These are phyloP conservation scores for Hericium rajendrae DNA, from an alignment of 768 basidiomycete genomes.

Conservation along the genomic window DNA sequence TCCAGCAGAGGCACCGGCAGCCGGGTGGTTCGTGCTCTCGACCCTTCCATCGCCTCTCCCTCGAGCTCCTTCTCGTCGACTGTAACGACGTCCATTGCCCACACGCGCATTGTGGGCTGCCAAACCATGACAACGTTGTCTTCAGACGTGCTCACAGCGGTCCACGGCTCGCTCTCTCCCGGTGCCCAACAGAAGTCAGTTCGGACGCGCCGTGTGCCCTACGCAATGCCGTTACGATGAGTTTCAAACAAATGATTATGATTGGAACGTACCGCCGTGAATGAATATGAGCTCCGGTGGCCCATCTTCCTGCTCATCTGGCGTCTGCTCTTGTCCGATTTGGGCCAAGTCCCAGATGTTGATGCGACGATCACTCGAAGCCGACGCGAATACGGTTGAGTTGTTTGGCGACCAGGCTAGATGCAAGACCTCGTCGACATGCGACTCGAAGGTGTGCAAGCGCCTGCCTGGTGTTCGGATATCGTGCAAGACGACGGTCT, in stretches of 20 bases:
- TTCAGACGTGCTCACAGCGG: constrained; percentile 79
- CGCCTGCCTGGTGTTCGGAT: constrained; percentile 63
- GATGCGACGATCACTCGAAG: constrained; percentile 85
- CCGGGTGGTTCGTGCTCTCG: constrained; percentile 29
- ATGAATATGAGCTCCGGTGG: constrained; percentile 94
- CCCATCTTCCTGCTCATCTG: constrained; percentile 97
- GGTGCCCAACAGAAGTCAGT: constrained; percentile 97
- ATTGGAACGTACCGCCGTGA: constrained; percentile 62
- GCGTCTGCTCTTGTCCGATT: constrained; percentile 93
- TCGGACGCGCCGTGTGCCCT: constrained; percentile 85
- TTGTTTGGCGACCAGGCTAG: constrained; percentile 94
- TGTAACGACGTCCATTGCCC: constrained; percentile 83
- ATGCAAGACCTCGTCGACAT: constrained; percentile 91
- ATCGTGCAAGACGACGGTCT: constrained; percentile 90
- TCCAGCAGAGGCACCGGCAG: constrained; percentile 9
- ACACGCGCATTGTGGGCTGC: constrained; percentile 92
- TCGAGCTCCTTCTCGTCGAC: constrained; percentile 83
- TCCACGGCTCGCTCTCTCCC: constrained; percentile 74
- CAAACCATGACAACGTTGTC: constrained; percentile 97
- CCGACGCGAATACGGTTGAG: constrained; percentile 87
- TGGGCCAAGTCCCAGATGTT: constrained; percentile 91
- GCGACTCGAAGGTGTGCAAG: constrained; percentile 85
- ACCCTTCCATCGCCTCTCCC: constrained; percentile 70
- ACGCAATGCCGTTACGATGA: not conserved
- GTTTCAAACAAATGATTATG: not conserved